These are phyloP conservation scores for Isoetes engelmannii DNA, from an alignment of 83 land plant species.

Conservation along the genomic window DNA sequence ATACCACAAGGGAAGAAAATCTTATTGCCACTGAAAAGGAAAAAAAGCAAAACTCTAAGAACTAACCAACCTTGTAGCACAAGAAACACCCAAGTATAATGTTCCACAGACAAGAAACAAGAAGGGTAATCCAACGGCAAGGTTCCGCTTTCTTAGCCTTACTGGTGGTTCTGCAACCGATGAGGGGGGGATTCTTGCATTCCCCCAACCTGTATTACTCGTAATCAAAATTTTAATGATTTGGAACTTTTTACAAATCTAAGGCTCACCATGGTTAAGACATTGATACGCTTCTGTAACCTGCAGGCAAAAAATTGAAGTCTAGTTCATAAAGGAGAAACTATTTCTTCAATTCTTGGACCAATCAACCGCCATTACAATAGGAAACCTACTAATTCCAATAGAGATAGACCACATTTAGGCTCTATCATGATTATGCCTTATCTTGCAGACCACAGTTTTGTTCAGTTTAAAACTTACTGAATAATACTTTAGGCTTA, in stretches of 20 bases:
- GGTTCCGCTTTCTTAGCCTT: conserved; percentile 16
- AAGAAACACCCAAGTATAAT: conserved; percentile 26
- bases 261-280: conserved; percentile 30
- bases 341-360: background rate
- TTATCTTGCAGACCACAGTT: no score
- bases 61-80: conserved; percentile 34
- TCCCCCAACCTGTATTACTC: conserved; percentile 13
- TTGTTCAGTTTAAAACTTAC: no score
- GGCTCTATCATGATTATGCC: no score
- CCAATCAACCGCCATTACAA: background rate
- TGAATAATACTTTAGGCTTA: no score
- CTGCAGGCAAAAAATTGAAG: conserved; percentile 12
- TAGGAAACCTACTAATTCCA: no score
- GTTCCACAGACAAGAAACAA: conserved; percentile 31
- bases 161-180: conserved; percentile 32
- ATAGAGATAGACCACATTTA: no score
- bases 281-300: conserved; percentile 35
- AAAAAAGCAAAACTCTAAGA: conserved; percentile 4
- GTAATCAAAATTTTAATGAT: background rate
- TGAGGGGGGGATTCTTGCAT: conserved; percentile 3
- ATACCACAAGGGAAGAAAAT: no score
- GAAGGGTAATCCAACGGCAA: conserved; percentile 25
- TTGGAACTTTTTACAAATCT: background rate
- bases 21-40: no score
- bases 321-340: background rate